phyloP scores from a whole-genome alignment of 305 asterid species.

The Rubia tinctorum region DNA sequence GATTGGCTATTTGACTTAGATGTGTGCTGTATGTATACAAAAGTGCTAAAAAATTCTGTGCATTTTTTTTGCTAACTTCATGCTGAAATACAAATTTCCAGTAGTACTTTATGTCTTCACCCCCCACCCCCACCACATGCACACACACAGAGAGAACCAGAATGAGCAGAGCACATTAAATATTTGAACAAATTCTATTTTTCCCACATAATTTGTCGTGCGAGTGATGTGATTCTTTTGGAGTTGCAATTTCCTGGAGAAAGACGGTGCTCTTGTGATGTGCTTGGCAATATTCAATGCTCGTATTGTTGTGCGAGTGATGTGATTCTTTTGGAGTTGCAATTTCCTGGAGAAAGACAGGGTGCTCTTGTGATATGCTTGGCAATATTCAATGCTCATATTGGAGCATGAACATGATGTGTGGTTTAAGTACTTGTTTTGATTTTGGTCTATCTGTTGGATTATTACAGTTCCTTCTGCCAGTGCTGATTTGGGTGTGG shows the following conservation, averaged over 20 bases:
- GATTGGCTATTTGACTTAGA: background rate
- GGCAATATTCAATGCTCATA: background rate
- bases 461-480: slow-evolving; percentile 71
- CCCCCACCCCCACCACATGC: no score
- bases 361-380: slow-evolving; percentile 3
- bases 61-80: no score
- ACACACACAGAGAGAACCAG: background rate
- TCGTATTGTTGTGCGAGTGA: background rate
- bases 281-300: background rate
- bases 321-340: background rate
- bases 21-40: background rate
- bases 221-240: background rate
- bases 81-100: background rate
- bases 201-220: background rate
- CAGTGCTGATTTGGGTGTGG: slow-evolving; percentile 93
- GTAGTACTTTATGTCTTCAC: no score
- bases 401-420: background rate
- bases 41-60: background rate
- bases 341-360: slow-evolving; percentile 1
- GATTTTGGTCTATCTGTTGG: slow-evolving; percentile 22
- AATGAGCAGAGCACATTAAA: background rate
- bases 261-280: slow-evolving; percentile 7
- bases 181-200: background rate
- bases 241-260: background rate
- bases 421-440: slow-evolving; percentile 14